Percentiles rank a stretch among this genome's conserved stretches.
Conservation (phyloP, 2,329 filamentous ascomycete species). For the Proliferodiscus dingleyae region DNA sequence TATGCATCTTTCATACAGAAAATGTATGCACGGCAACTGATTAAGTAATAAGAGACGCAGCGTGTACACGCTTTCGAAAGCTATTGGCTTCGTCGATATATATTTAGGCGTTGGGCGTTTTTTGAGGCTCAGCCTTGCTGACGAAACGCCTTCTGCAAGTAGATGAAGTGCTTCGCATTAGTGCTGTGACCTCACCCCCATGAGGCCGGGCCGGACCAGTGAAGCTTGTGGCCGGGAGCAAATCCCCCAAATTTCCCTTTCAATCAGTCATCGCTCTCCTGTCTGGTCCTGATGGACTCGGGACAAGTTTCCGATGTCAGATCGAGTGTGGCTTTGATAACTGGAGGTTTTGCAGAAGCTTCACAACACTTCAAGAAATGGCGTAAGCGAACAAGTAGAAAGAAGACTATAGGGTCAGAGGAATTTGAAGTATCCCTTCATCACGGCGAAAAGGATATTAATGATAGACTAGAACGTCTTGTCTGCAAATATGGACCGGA, state of each 20-base stretch:
- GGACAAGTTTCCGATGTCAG: slow-evolving; percentile 4
- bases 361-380: slow-evolving; percentile 11
- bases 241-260: too few species aligned
- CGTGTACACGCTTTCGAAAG: not conserved
- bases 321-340: slow-evolving; percentile 9
- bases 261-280: not conserved
- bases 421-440: slow-evolving; percentile 10
- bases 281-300: slow-evolving; percentile 8
- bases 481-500: slow-evolving; percentile 7
- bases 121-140: not conserved
- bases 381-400: slow-evolving; percentile 9
- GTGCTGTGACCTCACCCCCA: not conserved
- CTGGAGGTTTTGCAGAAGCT: slow-evolving; percentile 11
- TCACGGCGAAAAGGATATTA: slow-evolving; percentile 7
- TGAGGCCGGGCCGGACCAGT: not conserved
- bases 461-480: slow-evolving; percentile 6
- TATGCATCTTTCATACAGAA: not conserved
- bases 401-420: slow-evolving; percentile 16
- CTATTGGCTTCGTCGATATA: slow-evolving; percentile 1
- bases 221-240: not conserved
- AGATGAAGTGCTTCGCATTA: not conserved
- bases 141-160: not conserved
- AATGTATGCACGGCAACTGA: not conserved
- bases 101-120: not conserved
- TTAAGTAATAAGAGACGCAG: not conserved